phyloP scores from a whole-genome alignment of 768 basidiomycete species.

The Leccinum boreale region DNA sequence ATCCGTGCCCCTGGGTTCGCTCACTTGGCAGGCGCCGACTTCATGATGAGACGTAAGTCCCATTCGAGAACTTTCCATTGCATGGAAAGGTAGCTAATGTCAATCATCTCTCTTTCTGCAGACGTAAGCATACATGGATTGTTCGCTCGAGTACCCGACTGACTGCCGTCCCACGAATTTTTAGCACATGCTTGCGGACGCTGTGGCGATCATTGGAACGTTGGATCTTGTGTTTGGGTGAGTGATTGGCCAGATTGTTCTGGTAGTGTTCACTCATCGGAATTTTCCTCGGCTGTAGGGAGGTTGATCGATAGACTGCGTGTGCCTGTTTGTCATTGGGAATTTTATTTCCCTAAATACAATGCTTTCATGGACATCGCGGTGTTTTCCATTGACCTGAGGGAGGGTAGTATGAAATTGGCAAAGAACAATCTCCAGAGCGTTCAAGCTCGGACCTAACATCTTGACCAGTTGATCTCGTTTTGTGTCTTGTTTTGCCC shows the following conservation, averaged over 20 bases:
- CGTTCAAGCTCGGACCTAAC: neutral
- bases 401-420: neutral
- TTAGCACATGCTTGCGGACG: slow-evolving; percentile 90
- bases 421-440: neutral
- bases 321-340: neutral
- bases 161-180: slow-evolving; percentile 28
- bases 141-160: slow-evolving; percentile 3
- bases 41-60: slow-evolving; percentile 91
- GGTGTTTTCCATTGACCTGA: neutral
- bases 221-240: slow-evolving; percentile 98
- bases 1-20: slow-evolving; percentile 97
- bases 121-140: slow-evolving; percentile 32
- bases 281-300: slow-evolving; percentile 8
- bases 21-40: slow-evolving; percentile 93
- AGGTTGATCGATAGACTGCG: slow-evolving; percentile 31
- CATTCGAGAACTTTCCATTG: neutral
- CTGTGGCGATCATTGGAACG: slow-evolving; percentile 95
- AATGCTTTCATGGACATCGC: neutral
- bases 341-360: neutral
- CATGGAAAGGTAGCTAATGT: neutral
- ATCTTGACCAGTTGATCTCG: neutral
- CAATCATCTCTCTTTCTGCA: slow-evolving; percentile 20
- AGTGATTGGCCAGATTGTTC: slow-evolving; percentile 29
- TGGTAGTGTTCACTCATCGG: neutral
- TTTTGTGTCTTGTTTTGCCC: neutral